Conservation (phyloP, 2,329 filamentous ascomycete species). For the Aureobasidium sp. region DNA sequence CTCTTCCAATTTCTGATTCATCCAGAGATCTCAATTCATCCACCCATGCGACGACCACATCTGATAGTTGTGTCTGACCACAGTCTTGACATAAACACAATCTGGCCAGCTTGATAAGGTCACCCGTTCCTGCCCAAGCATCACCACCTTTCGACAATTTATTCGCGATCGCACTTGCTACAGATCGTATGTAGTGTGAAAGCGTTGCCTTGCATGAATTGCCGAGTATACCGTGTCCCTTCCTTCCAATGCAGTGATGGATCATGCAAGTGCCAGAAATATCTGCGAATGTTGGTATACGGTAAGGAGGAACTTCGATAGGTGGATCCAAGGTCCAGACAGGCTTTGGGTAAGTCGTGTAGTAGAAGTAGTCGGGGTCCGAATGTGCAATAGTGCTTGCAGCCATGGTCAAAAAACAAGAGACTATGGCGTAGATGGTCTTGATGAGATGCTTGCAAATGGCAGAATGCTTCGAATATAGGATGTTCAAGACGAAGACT, state of each 20-base stretch:
- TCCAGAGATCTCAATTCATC: background rate
- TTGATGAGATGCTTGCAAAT: background rate
- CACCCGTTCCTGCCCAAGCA: background rate
- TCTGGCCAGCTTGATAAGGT: background rate
- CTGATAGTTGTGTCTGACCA: background rate
- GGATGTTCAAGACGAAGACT: too few species aligned
- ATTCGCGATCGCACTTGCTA: background rate
- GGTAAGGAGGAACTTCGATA: background rate
- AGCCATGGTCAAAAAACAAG: background rate
- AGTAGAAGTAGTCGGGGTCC: background rate
- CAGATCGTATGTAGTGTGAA: background rate
- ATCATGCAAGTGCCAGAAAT: background rate
- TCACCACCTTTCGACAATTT: too few species aligned
- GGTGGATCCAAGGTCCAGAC: background rate
- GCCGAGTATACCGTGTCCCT: background rate
- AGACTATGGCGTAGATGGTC: background rate
- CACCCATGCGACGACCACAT: background rate
- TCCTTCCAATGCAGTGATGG: background rate
- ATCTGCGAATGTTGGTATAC: background rate
- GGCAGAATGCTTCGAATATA: background rate
- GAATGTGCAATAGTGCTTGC: too few species aligned
- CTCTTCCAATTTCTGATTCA: too few species aligned
- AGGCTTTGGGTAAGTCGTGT: background rate
- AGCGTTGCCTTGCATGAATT: background rate
- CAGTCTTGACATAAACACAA: background rate